These are phyloP conservation scores for Arachnopeziza araneosa DNA, from an alignment of 2,329 filamentous ascomycete genomes.

Conservation along the genomic window DNA sequence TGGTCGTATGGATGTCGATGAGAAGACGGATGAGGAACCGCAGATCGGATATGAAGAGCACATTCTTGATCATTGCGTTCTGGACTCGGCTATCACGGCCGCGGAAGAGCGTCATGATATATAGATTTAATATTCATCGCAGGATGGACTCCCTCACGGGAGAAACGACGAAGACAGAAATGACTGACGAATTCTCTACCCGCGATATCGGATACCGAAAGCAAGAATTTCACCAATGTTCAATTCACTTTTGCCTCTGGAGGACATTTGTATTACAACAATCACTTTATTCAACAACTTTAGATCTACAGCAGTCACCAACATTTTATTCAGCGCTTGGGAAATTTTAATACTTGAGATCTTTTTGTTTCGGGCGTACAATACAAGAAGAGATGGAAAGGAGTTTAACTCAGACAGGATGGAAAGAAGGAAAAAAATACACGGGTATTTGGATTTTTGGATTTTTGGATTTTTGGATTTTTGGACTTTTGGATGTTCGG, in stretches of 20 bases:
- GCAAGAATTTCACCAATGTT: neutral
- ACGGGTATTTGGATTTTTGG: neutral
- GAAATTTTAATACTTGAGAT: neutral
- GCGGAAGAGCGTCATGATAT: constrained; percentile 10
- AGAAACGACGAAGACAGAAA: neutral
- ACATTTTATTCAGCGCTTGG: neutral
- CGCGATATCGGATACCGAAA: neutral
- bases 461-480: neutral
- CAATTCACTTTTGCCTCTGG: constrained; percentile 1
- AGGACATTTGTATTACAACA: constrained; percentile 3
- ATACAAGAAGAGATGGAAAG: neutral
- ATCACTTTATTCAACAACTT: neutral
- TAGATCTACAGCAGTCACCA: neutral
- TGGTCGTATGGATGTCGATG: constrained; percentile 27
- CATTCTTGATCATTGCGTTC: constrained; percentile 20
- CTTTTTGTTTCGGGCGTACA: neutral
- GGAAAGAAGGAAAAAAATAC: neutral
- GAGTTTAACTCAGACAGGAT: neutral
- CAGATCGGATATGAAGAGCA: constrained; percentile 25
- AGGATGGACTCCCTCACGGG: neutral
- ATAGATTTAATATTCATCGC: neutral
- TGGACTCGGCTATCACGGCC: constrained; percentile 21
- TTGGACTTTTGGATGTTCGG: neutral
- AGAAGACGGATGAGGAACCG: constrained; percentile 26
- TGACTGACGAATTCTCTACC: constrained; percentile 2